Base-by-base conservation (phyloP, 768 basidiomycete genomes). In the Kwoniella dejecticola region DNA sequence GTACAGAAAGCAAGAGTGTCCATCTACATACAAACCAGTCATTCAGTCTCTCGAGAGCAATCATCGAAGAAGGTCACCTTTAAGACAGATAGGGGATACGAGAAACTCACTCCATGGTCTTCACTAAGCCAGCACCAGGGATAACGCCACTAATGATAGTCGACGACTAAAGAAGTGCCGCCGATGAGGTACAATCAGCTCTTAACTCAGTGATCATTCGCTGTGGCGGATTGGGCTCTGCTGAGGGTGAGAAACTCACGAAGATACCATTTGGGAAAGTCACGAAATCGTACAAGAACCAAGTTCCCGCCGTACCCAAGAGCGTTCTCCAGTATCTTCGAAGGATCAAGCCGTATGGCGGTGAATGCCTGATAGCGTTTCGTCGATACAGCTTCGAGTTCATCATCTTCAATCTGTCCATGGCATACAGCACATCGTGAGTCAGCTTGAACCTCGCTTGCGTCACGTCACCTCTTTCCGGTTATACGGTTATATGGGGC, bases 221-320 rank as follows among this genome's bases (percentile, higher is more conserved):
- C n/a, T n/a, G n/a, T n/a, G n/a, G n/a, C n/a, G n/a, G n/a, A n/a
- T n/a, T n/a, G n/a, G n/a, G n/a, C n/a, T n/a, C n/a, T n/a, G n/a
- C n/a, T n/a, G n/a, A n/a, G n/a, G n/a, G n/a, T n/a, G n/a, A n/a
- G n/a, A n/a, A n/a, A 59, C 57, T 42, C 48, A 59, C 57, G 21
- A 59, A 59, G 27, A 59, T 59, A 41, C 55, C 86, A 65, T 88
- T 88, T 0, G 87, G 88, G 74, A 88, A 89, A 4, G 85, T 86
- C 29, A 89, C 84, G 60, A 88, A 88, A 76, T 88, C 88, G 67
- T 88, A 88, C 36, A 64, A 26, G 56, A 68, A 50, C 88, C 88
- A 89, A 44, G 88, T 86, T 15, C 87, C 87, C 60, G 84, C 85
- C 4, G 87, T 90, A 10, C 89, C 89, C 53, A 88, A 84, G 19